These are phyloP conservation scores for Mycena floridula DNA, from an alignment of 768 basidiomycete species.

Conservation along the genomic window DNA sequence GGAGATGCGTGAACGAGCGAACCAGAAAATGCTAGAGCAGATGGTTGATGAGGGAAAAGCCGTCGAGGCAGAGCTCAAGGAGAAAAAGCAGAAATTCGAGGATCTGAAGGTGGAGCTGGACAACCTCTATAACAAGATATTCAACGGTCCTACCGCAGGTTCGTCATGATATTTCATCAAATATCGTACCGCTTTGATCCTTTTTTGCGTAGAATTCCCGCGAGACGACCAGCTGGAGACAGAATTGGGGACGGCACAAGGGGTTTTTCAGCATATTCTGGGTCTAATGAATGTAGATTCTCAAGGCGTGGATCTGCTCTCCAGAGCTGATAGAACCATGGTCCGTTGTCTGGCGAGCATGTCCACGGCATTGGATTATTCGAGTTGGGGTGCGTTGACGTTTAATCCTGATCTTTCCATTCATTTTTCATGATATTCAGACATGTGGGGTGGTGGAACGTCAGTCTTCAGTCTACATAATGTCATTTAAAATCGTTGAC, in stretches of 20 bases:
- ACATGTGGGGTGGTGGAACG: slow-evolving; percentile 37
- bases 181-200: not conserved
- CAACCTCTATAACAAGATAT: slow-evolving; percentile 32
- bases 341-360: slow-evolving; percentile 20
- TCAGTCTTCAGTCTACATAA: slow-evolving; percentile 11
- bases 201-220: slow-evolving; percentile 31
- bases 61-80: slow-evolving; percentile 27
- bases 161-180: not conserved
- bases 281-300: slow-evolving; percentile 30
- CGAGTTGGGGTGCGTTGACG: slow-evolving; percentile 29
- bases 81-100: slow-evolving; percentile 23
- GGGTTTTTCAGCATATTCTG: slow-evolving; percentile 29
- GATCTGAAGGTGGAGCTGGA: slow-evolving; percentile 28
- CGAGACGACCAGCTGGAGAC: slow-evolving; percentile 40
- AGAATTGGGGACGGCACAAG: slow-evolving; percentile 24
- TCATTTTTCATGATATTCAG: slow-evolving; percentile 13
- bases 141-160: slow-evolving; percentile 32
- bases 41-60: slow-evolving; percentile 28
- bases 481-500: not conserved
- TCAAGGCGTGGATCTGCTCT: slow-evolving; percentile 31
- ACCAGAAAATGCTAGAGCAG: slow-evolving; percentile 21
- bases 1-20: slow-evolving; percentile 32
- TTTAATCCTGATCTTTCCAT: slow-evolving; percentile 1
- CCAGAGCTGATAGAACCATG: slow-evolving; percentile 30
- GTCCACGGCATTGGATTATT: slow-evolving; percentile 33